Evolutionary conservation across 352 stramenopile genomes (phyloP).

Genomic region (Phytopythium mirpurense): DNA sequence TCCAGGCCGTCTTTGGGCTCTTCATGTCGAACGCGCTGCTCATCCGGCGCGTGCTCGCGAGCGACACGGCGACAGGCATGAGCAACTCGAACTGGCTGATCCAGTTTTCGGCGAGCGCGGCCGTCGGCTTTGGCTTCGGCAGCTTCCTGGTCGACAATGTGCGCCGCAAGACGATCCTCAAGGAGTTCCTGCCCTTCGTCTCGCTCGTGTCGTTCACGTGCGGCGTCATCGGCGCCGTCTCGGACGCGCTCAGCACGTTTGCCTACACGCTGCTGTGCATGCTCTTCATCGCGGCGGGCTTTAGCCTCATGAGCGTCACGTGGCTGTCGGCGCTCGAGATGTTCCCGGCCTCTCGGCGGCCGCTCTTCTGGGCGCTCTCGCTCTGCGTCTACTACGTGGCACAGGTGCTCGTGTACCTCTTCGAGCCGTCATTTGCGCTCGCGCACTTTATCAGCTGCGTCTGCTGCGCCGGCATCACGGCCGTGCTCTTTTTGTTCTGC

Average conservation of each 20-base stretch:
- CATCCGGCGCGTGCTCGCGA: slow-evolving; percentile 32
- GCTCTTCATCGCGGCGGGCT: slow-evolving; percentile 54
- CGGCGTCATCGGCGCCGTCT: slow-evolving; percentile 40
- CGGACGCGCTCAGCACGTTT: slow-evolving; percentile 24
- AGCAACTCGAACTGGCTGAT: slow-evolving; percentile 49
- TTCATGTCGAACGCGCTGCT: slow-evolving; percentile 67
- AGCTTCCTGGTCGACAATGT: slow-evolving; percentile 82
- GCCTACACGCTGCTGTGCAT: slow-evolving; percentile 51
- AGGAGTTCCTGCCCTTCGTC: slow-evolving; percentile 80
- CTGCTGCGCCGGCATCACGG: slow-evolving; percentile 37
- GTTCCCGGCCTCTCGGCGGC: slow-evolving; percentile 59
- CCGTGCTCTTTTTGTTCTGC: slow-evolving; percentile 68
- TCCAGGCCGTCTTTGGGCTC: slow-evolving; percentile 60
- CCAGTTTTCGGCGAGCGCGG: slow-evolving; percentile 41
- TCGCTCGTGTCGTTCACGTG: slow-evolving; percentile 54
- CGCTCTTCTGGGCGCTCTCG: slow-evolving; percentile 65
- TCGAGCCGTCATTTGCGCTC: slow-evolving; percentile 54
- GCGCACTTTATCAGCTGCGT: slow-evolving; percentile 50
- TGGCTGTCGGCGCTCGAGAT: slow-evolving; percentile 78
- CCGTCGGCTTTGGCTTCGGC: slow-evolving; percentile 55
- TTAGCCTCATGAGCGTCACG: slow-evolving; percentile 70
- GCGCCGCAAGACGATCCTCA: slow-evolving; percentile 86
- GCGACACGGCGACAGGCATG: slow-evolving; percentile 13
- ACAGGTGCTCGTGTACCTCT: slow-evolving; percentile 50
- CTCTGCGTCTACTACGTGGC: slow-evolving; percentile 60